These are phyloP conservation scores for Apium graveolens DNA, from an alignment of 129 eudicot species.

Conservation along the genomic window DNA sequence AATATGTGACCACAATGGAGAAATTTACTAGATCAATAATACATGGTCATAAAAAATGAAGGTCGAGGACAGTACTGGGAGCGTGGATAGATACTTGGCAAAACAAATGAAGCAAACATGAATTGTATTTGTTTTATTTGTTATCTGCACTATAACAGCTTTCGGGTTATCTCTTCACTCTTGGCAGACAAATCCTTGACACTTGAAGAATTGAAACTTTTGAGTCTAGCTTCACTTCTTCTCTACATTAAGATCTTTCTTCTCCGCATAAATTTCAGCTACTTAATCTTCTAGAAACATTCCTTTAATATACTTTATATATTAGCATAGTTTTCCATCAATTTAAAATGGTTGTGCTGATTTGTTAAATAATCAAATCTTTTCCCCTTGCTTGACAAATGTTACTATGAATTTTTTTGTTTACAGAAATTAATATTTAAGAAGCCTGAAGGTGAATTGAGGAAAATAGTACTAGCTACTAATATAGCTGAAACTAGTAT, in stretches of 20 bases:
- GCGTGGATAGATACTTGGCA: not conserved
- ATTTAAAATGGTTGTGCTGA: not conserved
- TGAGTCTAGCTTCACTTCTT: not conserved
- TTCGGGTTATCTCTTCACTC: not conserved
- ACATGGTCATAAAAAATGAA: not conserved
- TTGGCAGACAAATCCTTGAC: not conserved
- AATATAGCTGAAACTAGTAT: constrained; percentile 99
- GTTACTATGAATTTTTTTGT: constrained; percentile 3
- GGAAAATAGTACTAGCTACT: constrained; percentile 91
- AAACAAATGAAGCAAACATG: not conserved
- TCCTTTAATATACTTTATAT: not conserved
- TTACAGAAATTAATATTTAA: constrained; percentile 74
- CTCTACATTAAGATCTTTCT: not conserved
- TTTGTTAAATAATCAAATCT: not conserved
- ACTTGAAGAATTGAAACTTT: not conserved
- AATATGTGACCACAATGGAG: not conserved
- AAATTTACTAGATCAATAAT: not conserved
- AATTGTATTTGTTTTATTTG: not conserved
- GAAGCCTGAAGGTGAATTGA: constrained; percentile 69
- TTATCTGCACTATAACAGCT: not conserved
- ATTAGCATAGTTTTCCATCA: not conserved
- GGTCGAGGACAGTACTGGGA: not conserved
- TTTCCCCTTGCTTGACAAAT: not conserved
- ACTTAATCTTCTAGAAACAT: not conserved
- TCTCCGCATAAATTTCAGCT: not conserved